These are phyloP conservation scores for Cercospora zeina DNA, from an alignment of 2,329 filamentous ascomycete species.

Conservation along the genomic window DNA sequence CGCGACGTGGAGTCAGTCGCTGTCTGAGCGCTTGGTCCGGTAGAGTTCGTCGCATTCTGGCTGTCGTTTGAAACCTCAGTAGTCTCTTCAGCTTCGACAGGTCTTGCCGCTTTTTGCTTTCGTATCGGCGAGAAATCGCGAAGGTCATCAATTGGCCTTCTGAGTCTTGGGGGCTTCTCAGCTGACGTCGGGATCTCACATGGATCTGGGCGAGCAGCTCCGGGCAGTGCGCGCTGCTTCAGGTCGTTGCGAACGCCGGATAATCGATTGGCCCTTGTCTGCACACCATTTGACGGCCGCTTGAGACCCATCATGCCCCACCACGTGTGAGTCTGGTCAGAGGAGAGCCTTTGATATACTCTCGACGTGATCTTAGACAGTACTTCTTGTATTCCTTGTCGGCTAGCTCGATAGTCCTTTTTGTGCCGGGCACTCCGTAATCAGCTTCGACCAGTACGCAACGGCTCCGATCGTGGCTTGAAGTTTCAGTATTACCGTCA, in stretches of 20 bases:
- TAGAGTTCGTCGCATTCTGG: neutral
- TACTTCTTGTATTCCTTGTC: neutral
- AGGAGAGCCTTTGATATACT: neutral
- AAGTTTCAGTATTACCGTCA: neutral
- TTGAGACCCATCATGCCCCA: neutral
- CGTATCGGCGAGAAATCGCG: neutral
- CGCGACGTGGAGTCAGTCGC: neutral
- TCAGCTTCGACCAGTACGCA: neutral
- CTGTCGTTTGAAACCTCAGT: neutral
- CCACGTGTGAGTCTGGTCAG: neutral
- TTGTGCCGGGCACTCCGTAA: neutral
- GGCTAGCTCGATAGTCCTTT: neutral
- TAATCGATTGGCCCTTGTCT: neutral
- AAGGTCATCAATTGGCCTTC: neutral
- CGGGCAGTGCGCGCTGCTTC: conserved; percentile 8
- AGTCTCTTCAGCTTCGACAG: neutral
- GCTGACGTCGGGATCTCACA: neutral
- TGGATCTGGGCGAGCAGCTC: conserved; percentile 9
- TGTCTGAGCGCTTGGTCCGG: neutral
- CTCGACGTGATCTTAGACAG: neutral
- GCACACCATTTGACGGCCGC: neutral
- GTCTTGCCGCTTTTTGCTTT: neutral
- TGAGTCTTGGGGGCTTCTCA: neutral
- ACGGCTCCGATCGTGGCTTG: neutral
- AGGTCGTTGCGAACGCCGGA: neutral